Evolutionary conservation across 352 stramenopile species (phyloP).

Genomic region (Phytophthora crassamura): DNA sequence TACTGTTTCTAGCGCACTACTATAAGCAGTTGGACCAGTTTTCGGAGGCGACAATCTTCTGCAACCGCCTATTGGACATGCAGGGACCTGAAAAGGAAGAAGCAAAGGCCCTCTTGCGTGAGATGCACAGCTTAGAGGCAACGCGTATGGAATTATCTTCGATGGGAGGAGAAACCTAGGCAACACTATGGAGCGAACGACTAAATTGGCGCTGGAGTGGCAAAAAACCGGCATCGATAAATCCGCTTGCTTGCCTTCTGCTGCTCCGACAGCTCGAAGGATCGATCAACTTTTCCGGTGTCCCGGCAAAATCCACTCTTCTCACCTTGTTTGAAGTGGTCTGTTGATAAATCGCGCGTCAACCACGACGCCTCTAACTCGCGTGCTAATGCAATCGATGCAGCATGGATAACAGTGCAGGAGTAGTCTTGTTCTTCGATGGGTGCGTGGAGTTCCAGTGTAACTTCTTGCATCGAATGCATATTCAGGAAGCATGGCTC

Average conservation of each 20-base stretch:
- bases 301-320: conserved; percentile 2
- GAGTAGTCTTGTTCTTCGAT: conserved; percentile 11
- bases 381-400: conserved; percentile 15
- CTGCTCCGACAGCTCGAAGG: conserved; percentile 31
- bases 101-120: conserved; percentile 76
- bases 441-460: conserved; percentile 29
- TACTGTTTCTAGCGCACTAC: conserved; percentile 85
- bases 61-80: conserved; percentile 79
- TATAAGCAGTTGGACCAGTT: conserved; percentile 78
- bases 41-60: conserved; percentile 66
- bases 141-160: conserved; percentile 23
- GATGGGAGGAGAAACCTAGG: conserved; percentile 1
- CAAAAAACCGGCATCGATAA: conserved; percentile 33
- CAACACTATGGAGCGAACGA: background rate
- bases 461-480: conserved; percentile 28
- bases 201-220: conserved; percentile 13
- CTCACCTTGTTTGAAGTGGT: conserved; percentile 1
- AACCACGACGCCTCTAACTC: conserved; percentile 35
- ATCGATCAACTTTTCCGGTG: conserved; percentile 17
- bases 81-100: conserved; percentile 86
- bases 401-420: background rate
- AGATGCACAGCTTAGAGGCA: conserved; percentile 78
- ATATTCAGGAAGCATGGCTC: conserved; percentile 27
- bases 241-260: conserved; percentile 26
- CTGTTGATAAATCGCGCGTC: conserved; percentile 4